Conservation (phyloP, 306 rosid species). For the Pachyrhizus erosus region DNA sequence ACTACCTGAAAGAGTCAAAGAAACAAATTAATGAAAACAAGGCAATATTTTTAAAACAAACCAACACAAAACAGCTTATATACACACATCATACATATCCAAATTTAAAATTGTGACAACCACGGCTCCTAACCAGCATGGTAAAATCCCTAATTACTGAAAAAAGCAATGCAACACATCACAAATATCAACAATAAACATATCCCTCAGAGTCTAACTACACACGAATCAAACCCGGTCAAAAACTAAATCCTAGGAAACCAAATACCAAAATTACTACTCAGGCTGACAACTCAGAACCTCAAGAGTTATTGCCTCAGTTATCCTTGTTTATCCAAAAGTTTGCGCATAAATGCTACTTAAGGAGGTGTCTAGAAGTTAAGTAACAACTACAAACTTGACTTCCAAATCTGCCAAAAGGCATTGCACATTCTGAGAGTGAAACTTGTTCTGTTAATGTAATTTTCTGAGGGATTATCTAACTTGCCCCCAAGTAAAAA, state of each 20-base stretch:
- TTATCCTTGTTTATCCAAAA: no score
- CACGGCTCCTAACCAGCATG: not conserved
- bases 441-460: not conserved
- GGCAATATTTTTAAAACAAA: slow-evolving; percentile 26
- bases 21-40: slow-evolving; percentile 27
- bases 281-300: no score
- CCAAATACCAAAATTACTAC: not conserved
- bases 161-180: not conserved
- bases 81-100: slow-evolving; percentile 20
- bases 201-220: not conserved
- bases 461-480: no score
- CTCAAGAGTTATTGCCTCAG: no score
- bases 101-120: not conserved
- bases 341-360: not conserved
- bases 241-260: not conserved
- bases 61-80: not conserved
- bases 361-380: not conserved
- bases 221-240: not conserved
- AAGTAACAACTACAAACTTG: not conserved
- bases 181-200: not conserved
- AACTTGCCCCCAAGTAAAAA: no score
- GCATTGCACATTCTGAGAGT: not conserved
- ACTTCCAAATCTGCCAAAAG: no score
- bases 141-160: not conserved
- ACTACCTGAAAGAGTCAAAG: slow-evolving; percentile 55